Percentiles rank a stretch among this genome's conserved stretches.
phyloP scores from a whole-genome alignment of 2,329 filamentous ascomycete genomes.

The Botrytis fragariae region DNA sequence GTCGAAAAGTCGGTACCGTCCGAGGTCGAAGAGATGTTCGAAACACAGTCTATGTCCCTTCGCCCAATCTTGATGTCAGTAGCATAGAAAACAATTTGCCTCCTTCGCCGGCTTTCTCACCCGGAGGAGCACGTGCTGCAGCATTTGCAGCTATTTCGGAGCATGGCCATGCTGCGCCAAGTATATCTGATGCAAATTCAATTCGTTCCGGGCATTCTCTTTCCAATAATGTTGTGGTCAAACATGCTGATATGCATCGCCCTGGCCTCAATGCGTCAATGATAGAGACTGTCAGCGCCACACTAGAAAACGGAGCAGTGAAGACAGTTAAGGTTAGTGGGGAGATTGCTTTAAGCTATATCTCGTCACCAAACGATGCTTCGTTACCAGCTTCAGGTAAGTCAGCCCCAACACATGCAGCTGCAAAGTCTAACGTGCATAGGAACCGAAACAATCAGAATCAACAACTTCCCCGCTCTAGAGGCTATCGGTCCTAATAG shows the following conservation, averaged over 20 bases:
- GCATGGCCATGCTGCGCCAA: conserved; percentile 46
- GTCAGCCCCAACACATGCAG: background rate
- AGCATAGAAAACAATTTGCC: conserved; percentile 29
- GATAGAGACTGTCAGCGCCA: conserved; percentile 85
- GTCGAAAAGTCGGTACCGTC: conserved; percentile 70
- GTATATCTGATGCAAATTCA: conserved; percentile 80
- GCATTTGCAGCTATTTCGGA: conserved; percentile 58
- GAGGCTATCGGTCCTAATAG: conserved; percentile 94
- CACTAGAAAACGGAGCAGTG: conserved; percentile 71
- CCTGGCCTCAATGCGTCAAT: conserved; percentile 84
- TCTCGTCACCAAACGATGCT: conserved; percentile 43
- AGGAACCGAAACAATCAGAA: conserved; percentile 27
- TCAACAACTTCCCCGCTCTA: conserved; percentile 51
- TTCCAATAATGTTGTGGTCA: conserved; percentile 63
- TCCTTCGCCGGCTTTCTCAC: conserved; percentile 38
- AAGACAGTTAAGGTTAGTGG: conserved; percentile 75
- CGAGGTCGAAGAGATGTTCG: conserved; percentile 87
- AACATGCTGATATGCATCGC: conserved; percentile 77
- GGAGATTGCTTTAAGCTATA: conserved; percentile 86
- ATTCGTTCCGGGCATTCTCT: conserved; percentile 85
- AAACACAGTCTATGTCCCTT: conserved; percentile 81
- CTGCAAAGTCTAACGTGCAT: conserved; percentile 1
- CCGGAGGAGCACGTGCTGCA: conserved; percentile 41
- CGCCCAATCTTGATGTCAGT: conserved; percentile 36
- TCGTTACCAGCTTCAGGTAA: conserved; percentile 48